phyloP scores from a whole-genome alignment of 192 early-diverging fungal species.

The Rhizophagus clarus region DNA sequence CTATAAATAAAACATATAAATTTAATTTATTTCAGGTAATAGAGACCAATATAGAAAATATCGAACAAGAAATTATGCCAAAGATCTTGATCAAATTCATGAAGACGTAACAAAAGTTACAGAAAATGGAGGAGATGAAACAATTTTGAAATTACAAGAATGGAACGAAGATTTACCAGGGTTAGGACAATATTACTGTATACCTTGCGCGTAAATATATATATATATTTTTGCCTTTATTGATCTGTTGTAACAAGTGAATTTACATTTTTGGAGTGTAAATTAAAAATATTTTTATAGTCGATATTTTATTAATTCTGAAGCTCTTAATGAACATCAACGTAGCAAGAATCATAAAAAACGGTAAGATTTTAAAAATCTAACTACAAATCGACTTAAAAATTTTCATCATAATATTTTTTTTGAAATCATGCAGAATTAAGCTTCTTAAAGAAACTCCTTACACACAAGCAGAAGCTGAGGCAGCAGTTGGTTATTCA shows the following conservation, averaged over 20 bases:
- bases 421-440: slow-evolving; percentile 43
- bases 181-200: slow-evolving; percentile 88
- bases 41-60: slow-evolving; percentile 80
- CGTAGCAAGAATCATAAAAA: slow-evolving; percentile 86
- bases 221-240: neutral
- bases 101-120: slow-evolving; percentile 72
- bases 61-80: slow-evolving; percentile 82
- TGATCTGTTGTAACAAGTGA: too few relatives aligned
- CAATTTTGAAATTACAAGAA: slow-evolving; percentile 8
- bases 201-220: slow-evolving; percentile 70
- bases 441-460: slow-evolving; percentile 83
- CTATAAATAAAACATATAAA: neutral
- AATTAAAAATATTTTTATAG: slow-evolving; percentile 32
- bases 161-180: slow-evolving; percentile 88
- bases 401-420: neutral
- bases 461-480: slow-evolving; percentile 91
- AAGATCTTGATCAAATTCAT: slow-evolving; percentile 96
- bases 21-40: slow-evolving; percentile 44
- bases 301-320: slow-evolving; percentile 71
- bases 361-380: slow-evolving; percentile 39
- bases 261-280: too few relatives aligned
- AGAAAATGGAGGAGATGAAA: slow-evolving; percentile 8
- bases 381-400: too few relatives aligned
- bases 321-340: slow-evolving; percentile 65
- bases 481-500: slow-evolving; percentile 60